Evolutionary conservation across 177 flowering plant species (phyloP).

Genomic region (Vitis hybrid): DNA sequence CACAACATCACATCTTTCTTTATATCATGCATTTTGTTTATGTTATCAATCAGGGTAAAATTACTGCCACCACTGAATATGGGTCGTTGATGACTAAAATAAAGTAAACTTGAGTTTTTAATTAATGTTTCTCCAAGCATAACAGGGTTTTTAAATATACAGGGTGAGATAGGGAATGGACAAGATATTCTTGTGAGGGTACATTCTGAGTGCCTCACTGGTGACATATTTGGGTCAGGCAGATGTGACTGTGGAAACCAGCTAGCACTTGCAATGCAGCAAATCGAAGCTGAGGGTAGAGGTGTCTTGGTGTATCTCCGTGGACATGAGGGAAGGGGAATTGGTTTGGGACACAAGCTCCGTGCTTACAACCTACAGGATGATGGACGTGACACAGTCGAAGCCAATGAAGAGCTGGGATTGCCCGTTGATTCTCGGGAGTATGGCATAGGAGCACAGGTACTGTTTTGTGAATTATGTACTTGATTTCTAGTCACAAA

Average conservation of each 20-base stretch:
- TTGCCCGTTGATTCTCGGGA: constrained; percentile 79
- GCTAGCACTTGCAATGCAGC: constrained; percentile 71
- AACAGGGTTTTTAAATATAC: constrained; percentile 12
- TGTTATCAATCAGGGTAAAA: neutral
- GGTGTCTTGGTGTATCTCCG: constrained; percentile 77
- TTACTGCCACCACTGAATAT: too few species aligned
- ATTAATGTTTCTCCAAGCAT: too few species aligned
- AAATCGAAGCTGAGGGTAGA: constrained; percentile 68
- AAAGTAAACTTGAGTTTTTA: too few species aligned
- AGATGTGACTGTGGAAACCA: constrained; percentile 88
- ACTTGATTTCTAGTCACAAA: too few species aligned
- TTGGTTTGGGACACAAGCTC: constrained; percentile 79
- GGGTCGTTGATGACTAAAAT: too few species aligned
- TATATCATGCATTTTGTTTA: neutral
- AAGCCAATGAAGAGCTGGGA: constrained; percentile 79
- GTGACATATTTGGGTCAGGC: constrained; percentile 92
- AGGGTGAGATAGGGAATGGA: constrained; percentile 94
- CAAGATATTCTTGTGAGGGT: constrained; percentile 86
- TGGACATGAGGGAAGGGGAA: constrained; percentile 85
- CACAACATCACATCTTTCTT: neutral
- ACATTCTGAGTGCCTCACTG: constrained; percentile 93
- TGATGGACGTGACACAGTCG: constrained; percentile 73
- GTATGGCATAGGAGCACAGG: constrained; percentile 88
- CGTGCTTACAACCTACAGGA: constrained; percentile 79
- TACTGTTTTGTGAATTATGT: constrained; percentile 14